Conservation (phyloP, 331 rosid genomes). For the Acacia pycnantha region DNA sequence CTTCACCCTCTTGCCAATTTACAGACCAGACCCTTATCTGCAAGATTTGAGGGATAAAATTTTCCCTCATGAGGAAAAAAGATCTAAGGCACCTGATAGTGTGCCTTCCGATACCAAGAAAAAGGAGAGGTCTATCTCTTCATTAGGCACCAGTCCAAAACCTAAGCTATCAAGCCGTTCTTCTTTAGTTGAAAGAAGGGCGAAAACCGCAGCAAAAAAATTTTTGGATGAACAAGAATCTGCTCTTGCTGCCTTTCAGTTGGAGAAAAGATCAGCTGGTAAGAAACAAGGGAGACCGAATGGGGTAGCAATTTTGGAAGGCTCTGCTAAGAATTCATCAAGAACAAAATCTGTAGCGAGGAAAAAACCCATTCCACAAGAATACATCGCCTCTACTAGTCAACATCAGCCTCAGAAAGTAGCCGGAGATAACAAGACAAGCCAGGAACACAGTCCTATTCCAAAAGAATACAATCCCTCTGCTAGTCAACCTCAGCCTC, state of each 20-base stretch:
- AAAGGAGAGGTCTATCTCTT: constrained; percentile 38
- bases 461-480: constrained; percentile 20
- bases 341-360: constrained; percentile 43
- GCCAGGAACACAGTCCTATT: not conserved
- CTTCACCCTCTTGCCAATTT: not conserved
- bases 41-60: constrained; percentile 44
- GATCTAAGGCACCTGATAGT: not conserved
- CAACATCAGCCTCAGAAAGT: constrained; percentile 33
- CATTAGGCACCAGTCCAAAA: constrained; percentile 8
- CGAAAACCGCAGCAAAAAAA: constrained; percentile 25
- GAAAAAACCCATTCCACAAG: constrained; percentile 15
- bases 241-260: constrained; percentile 8
- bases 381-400: constrained; percentile 11
- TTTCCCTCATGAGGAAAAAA: constrained; percentile 26
- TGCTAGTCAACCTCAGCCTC: constrained; percentile 31
- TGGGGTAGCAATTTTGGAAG: constrained; percentile 17
- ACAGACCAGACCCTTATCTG: constrained; percentile 48
- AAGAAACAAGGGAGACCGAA: not conserved
- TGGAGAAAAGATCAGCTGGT: constrained; percentile 23
- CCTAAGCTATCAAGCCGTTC: constrained; percentile 16
- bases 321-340: constrained; percentile 7
- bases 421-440: constrained; percentile 23
- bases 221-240: constrained; percentile 14
- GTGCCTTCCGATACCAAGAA: constrained; percentile 24
- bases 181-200: constrained; percentile 27